Evolutionary conservation across 1,284 basidiomycete genomes (phyloP), one percentile per base, ranked within the genome.

Genomic region (Apiotrichum montevideense): DNA sequence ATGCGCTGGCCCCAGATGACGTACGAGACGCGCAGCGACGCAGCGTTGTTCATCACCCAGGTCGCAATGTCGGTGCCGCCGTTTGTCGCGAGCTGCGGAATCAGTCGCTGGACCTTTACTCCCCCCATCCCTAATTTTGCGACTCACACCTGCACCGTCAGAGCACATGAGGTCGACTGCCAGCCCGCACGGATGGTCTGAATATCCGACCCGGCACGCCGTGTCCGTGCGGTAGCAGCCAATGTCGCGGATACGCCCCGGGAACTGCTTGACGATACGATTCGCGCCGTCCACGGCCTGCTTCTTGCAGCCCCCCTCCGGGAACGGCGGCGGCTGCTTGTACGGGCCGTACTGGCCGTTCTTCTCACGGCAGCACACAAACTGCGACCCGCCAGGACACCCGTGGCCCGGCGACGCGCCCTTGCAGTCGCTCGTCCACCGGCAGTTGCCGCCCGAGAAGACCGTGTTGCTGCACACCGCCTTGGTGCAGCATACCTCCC

Each of bases 1-100:
- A 51, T 51, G 14, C 49, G 49, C 40, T 51, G 49, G 5, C 49
- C 49, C 49, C 49, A 51, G 40, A 51, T 51, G 49, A 51, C 40
- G 32, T 51, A 51, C 13, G 33, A 14, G 39, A 51, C 29, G 29
- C 33, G 29, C 7, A 51, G 49, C 4, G 21, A 29, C 7, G 15
- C 10, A 2, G 15, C 10, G 32, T 51, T 42, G 13, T 42, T 51
- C 49, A 51, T 51, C 10, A 42, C 35, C 49, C 49, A 51, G 21
- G 32, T 14, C 2, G 49, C 49, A 34, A 51, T 51, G 21, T 42
- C 11, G 40, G 21, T 7, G 32, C 49, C 21, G 21, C 39, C 37
- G 21, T 51, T 51, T 13, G 49, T 42, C 39, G 39, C 39, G 6
- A 10, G 13, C 49, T 51, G 13, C 13, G 13, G 40, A 39, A 39